These are phyloP conservation scores for Phytophthora palmivora DNA, from an alignment of 352 stramenopile species.

Conservation along the genomic window DNA sequence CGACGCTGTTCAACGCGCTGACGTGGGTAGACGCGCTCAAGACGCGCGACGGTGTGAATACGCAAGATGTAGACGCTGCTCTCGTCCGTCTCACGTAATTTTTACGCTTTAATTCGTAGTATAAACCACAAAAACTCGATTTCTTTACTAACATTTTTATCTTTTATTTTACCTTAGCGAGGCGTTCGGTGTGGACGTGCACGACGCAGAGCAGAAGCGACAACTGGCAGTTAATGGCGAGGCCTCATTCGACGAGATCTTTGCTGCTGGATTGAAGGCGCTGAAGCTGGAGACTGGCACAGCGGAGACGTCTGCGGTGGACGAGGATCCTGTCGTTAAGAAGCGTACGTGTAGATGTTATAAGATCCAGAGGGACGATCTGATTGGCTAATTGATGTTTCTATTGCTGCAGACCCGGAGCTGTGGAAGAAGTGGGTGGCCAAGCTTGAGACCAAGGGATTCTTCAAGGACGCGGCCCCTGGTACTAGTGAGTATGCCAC, in stretches of 20 bases:
- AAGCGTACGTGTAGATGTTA: constrained; percentile 57
- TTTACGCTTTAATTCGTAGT: constrained; percentile 30
- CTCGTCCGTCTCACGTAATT: constrained; percentile 63
- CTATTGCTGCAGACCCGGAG: constrained; percentile 61
- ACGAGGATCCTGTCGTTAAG: constrained; percentile 74
- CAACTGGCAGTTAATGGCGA: constrained; percentile 51
- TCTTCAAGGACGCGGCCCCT: constrained; percentile 69
- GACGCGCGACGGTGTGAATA: constrained; percentile 55
- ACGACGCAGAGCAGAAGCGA: constrained; percentile 62
- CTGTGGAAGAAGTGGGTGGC: constrained; percentile 90
- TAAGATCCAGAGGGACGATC: background rate
- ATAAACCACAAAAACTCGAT: constrained; percentile 18
- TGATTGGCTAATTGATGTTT: constrained; percentile 7
- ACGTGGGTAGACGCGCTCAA: constrained; percentile 76
- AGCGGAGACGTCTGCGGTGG: constrained; percentile 38
- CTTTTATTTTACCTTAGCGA: constrained; percentile 45
- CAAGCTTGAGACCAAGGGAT: constrained; percentile 88
- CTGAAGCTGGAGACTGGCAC: constrained; percentile 59
- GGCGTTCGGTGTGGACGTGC: constrained; percentile 71
- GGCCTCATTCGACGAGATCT: constrained; percentile 71
- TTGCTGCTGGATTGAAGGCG: constrained; percentile 68
- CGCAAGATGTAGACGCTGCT: constrained; percentile 70
- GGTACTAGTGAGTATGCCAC: constrained; percentile 70
- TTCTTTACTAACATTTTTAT: constrained; percentile 8
- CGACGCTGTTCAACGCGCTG: constrained; percentile 79